Evolutionary conservation across 192 early-diverging fungal genomes (phyloP), one percentile per base, ranked within the genome.

Genomic region (Funneliformis mosseae): DNA sequence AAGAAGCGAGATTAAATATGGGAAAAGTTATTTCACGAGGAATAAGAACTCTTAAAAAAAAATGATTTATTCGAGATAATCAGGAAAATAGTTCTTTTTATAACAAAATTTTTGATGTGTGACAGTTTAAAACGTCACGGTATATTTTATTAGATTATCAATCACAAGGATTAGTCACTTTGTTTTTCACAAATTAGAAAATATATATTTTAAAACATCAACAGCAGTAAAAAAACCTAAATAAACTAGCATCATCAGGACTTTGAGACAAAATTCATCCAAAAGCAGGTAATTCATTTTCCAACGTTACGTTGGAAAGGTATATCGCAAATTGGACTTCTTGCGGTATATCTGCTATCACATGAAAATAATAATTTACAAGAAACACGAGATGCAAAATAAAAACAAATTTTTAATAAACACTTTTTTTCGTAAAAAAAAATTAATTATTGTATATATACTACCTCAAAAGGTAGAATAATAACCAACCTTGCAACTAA

Each of bases 391-490:
- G 18, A 55, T 85, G 82, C 86, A 21, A 25, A 41, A 48, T 60
- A 21, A 12, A 16, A 46, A 28, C 60, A 21, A 50, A 9, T 33
- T 66, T 5, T 41, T 74, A 28, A 74, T 11, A 23, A 33, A 10
- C n/a, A n/a, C n/a, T 25, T 71, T 21, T 41, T 21, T 50, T 74
- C 14, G 23, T 14, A 8, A 23, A 7, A 50, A 16, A 45, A 28
- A 25, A 41, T 64, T 25, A 23, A 25, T 33, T 45, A 16, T 14
- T 43, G 11, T 27, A 14, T 21, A 50, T 43, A 10, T 21, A 18
- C 46, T 82, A 85, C 85, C 85, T 86, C 86, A 74, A 82, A 87
- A 28, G 84, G 72, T 14, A 87, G 76, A 27, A 87, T 81, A 63
- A 87, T 85, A 10, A 81, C 61, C 8, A 87, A 69, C 28, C 77